A percentile compares a stretch with the other conserved stretches of the same genome.
Evolutionary conservation across 192 early-diverging fungal species (phyloP).

Genomic region (Martensiomyces pterosporus): DNA sequence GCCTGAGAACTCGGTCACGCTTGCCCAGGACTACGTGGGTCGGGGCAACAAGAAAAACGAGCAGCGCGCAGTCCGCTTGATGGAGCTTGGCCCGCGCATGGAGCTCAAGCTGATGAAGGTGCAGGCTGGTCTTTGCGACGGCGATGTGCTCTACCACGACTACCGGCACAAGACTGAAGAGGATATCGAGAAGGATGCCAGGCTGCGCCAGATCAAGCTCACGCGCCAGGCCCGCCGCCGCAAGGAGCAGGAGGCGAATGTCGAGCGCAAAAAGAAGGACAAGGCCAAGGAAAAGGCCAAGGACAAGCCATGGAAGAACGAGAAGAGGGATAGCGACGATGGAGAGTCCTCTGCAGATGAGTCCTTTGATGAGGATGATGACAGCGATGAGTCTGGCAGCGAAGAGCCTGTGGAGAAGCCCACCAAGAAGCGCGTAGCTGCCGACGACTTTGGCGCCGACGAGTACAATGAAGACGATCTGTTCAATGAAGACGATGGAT

Average conservation of each 20-base stretch:
- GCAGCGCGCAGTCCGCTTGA: constrained; percentile 79
- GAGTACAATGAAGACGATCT: constrained; percentile 16
- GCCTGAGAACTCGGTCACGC: constrained; percentile 76
- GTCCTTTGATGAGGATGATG: constrained; percentile 16
- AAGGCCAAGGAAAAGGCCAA: constrained; percentile 56
- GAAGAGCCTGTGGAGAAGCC: constrained; percentile 14
- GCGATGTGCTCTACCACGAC: constrained; percentile 90
- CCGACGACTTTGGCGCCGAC: constrained; percentile 45
- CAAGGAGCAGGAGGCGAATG: constrained; percentile 79
- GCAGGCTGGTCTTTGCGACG: constrained; percentile 80
- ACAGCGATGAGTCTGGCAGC: constrained; percentile 48
- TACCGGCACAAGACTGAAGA: constrained; percentile 67
- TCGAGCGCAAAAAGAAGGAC: constrained; percentile 67
- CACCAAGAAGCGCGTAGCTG: constrained; percentile 32
- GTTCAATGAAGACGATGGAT: constrained; percentile 5
- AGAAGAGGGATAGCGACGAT: constrained; percentile 16
- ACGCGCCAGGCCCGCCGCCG: constrained; percentile 66
- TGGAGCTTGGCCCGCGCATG: constrained; percentile 91
- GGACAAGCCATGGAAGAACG: no score
- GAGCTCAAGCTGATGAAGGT: constrained; percentile 84
- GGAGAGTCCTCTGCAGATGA: constrained; percentile 22
- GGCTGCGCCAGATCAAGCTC: constrained; percentile 56
- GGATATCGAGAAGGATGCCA: constrained; percentile 66
- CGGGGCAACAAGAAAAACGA: constrained; percentile 68
- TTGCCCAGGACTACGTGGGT: constrained; percentile 79